Evolutionary conservation across 2,329 filamentous ascomycete genomes (phyloP).

Genomic region (Coniochaeta sp.): DNA sequence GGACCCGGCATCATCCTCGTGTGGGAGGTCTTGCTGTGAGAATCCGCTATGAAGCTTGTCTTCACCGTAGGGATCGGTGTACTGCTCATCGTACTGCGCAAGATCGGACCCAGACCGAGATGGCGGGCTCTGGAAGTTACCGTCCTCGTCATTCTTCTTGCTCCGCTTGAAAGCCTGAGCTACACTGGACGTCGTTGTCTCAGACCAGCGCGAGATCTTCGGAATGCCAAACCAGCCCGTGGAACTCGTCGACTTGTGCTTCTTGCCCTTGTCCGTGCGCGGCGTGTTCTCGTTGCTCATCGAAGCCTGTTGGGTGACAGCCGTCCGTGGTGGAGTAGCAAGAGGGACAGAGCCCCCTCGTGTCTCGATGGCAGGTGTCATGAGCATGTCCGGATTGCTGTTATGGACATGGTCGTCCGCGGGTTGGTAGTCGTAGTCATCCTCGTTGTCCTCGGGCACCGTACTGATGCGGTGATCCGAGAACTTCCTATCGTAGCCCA

Average conservation of each 20-base stretch:
- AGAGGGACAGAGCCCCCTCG: conserved; percentile 47
- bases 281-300: conserved; percentile 76
- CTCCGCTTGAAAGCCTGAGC: conserved; percentile 70
- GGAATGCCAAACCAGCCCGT: conserved; percentile 63
- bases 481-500: conserved; percentile 47
- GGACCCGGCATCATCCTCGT: conserved; percentile 11
- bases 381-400: conserved; percentile 50
- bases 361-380: conserved; percentile 53
- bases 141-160: conserved; percentile 53
- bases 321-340: conserved; percentile 51
- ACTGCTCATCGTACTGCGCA: conserved; percentile 54
- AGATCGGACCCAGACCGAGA: conserved; percentile 76
- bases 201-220: conserved; percentile 95
- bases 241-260: conserved; percentile 81
- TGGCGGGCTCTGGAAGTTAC: conserved; percentile 22
- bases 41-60: conserved; percentile 55
- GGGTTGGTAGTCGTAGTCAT: conserved; percentile 48
- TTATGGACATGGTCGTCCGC: conserved; percentile 41
- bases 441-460: conserved; percentile 76
- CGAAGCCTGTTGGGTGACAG: conserved; percentile 29
- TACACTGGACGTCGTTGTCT: conserved; percentile 86
- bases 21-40: conserved; percentile 41
- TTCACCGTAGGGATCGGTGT: conserved; percentile 49
- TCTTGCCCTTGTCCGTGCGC: conserved; percentile 67
- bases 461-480: conserved; percentile 84